Base-by-base conservation (phyloP, 139 green algal species). In the Mesotaenium endlicherianum region DNA sequence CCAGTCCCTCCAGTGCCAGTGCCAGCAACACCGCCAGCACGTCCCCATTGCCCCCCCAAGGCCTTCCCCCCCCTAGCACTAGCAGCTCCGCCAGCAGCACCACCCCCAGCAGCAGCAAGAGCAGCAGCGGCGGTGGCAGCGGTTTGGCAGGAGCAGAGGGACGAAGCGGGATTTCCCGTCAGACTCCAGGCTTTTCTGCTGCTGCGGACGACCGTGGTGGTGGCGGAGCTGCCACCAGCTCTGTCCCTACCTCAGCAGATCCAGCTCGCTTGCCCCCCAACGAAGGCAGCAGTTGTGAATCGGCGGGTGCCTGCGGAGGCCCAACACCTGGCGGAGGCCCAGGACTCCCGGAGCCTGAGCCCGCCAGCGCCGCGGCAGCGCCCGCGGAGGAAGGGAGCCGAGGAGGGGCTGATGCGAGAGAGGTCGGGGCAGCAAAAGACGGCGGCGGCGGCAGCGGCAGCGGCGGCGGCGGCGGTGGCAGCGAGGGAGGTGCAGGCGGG, bases 381-480 rank as follows among this genome's bases (percentile, higher is more conserved):
- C 60, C 43, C 11, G 6, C 17, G 11, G 43, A 72, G 11, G 50
- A 64, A 64, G 50, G 50, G 50, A 20, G 50, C 20, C 20, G 20
- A 20, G 20, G 20, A 64, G 50, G 26, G 20, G 20, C 50, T 34
- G 50, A 64, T 64, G 50, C 50, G 20, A 20, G 17, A 26, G 17
- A 44, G 26, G n/a, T 20, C 20, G 30, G 4, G 14, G 39, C 31
- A n/a, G 49, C n/a, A 31, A 34, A 0, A 34, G 34, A 79, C 11
- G 76, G 67, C 17, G 43, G 0, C 80, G n/a, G 71, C 49, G 5
- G 87, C 80, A 3, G 80, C 75, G 34, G 3, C 75, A 20, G 43
- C 50, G 2, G 80, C 80, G 38, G 3, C 80, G 0, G 80, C n/a
- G n/a, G n/a, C 20, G 67, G 17, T 60, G 17, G 17, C 30, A 60